Conservation (phyloP, 208 protist genomes). For the Strigomonas galati region DNA sequence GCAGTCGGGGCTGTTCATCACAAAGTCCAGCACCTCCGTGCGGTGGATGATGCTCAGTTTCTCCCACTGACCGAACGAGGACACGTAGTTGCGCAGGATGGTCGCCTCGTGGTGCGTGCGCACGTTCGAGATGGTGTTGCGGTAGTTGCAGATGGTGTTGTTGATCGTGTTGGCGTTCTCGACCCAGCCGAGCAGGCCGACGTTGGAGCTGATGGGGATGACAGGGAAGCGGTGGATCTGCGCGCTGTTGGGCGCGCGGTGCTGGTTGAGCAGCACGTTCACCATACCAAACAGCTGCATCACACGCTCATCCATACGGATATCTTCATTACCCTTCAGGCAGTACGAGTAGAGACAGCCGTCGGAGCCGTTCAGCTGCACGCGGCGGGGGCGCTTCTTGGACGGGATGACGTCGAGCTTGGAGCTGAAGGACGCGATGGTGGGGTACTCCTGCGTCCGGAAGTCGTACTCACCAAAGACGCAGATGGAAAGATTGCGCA, state of each 20-base stretch:
- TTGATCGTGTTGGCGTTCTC: slow-evolving; percentile 98
- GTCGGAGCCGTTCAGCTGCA: slow-evolving; percentile 96
- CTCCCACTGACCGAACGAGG: slow-evolving; percentile 90
- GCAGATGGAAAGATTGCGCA: slow-evolving; percentile 94
- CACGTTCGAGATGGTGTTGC: slow-evolving; percentile 83
- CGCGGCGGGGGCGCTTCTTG: slow-evolving; percentile 98
- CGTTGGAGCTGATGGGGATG: slow-evolving; percentile 98
- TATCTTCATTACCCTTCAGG: slow-evolving; percentile 98
- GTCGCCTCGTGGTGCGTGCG: slow-evolving; percentile 87
- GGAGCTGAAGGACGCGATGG: slow-evolving; percentile 95
- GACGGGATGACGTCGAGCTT: slow-evolving; percentile 97
- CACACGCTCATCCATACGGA: slow-evolving; percentile 99
- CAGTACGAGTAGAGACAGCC: slow-evolving; percentile 97
- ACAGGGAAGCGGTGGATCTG: slow-evolving; percentile 97
- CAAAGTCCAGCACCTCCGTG: slow-evolving; percentile 97
- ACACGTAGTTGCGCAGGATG: slow-evolving; percentile 67
- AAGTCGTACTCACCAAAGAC: slow-evolving; percentile 97
- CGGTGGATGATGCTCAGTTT: slow-evolving; percentile 93
- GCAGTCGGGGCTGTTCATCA: slow-evolving; percentile 95
- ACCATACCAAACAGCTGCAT: slow-evolving; percentile 99
- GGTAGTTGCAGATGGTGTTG: slow-evolving; percentile 97
- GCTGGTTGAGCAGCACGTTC: slow-evolving; percentile 97
- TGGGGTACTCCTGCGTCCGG: slow-evolving; percentile 79
- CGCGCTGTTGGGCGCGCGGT: slow-evolving; percentile 72
- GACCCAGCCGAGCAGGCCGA: slow-evolving; percentile 99